Evolutionary conservation across 495 filamentous ascomycete genomes (phyloP).

Genomic region (Neurospora sp.): DNA sequence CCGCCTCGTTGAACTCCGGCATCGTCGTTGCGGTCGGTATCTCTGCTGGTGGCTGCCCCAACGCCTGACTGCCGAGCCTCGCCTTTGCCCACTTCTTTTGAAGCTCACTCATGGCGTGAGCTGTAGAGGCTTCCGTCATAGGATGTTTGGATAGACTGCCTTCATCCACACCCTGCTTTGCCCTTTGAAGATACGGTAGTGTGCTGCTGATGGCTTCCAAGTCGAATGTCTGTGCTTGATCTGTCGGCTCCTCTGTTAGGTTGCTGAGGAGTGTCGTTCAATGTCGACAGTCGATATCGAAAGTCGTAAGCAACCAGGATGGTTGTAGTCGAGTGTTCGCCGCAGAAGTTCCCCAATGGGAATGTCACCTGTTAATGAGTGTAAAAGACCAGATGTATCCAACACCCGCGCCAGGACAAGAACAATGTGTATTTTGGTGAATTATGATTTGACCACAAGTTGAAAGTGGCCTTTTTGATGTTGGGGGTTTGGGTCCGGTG

Average conservation of each 20-base stretch:
- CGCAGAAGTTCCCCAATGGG: not conserved
- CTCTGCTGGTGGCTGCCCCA: constrained; percentile 2
- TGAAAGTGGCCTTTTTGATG: not conserved
- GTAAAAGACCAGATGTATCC: not conserved
- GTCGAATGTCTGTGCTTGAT: not conserved
- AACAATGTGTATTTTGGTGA: not conserved
- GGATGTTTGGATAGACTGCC: not conserved
- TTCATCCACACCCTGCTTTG: not conserved
- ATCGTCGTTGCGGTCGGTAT: constrained; percentile 1
- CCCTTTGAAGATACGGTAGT: not conserved
- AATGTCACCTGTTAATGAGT: not conserved
- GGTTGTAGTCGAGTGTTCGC: not conserved
- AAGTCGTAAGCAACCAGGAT: not conserved
- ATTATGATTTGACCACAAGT: not conserved
- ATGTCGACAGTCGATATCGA: not conserved
- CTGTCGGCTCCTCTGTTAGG: not conserved
- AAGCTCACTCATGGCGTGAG: constrained; percentile 65
- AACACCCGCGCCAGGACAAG: not conserved
- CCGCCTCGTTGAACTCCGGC: constrained; percentile 39
- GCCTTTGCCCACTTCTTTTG: constrained; percentile 76
- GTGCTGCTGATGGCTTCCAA: not conserved
- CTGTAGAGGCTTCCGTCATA: not conserved
- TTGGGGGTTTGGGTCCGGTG: not conserved
- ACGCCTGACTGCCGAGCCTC: constrained; percentile 42
- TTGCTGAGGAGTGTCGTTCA: not conserved